These are phyloP conservation scores for Talaromyces sp. DNA, from an alignment of 2,329 filamentous ascomycete species.

Conservation along the genomic window DNA sequence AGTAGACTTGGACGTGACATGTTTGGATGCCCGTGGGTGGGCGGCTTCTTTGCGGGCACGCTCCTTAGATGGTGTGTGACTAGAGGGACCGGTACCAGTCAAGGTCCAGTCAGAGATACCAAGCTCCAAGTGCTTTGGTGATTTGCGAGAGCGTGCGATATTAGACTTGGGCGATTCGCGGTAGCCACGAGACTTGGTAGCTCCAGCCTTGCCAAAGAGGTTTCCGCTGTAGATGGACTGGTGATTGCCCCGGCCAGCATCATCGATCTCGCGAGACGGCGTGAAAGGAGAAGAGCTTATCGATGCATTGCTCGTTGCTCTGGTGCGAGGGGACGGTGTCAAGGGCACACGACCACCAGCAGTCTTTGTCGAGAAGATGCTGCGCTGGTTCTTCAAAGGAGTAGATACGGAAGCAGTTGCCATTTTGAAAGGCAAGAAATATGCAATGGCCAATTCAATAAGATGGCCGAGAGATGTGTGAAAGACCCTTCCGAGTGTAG, in stretches of 20 bases:
- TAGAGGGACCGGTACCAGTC: conserved; percentile 66
- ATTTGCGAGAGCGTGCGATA: conserved; percentile 63
- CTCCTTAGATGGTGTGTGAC: conserved; percentile 58
- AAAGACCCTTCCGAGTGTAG: background rate
- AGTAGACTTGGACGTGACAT: background rate
- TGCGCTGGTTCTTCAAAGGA: conserved; percentile 89
- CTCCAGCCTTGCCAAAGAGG: conserved; percentile 65
- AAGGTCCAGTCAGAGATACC: conserved; percentile 90
- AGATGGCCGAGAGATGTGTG: background rate
- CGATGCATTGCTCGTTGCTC: conserved; percentile 45
- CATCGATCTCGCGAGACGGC: conserved; percentile 57
- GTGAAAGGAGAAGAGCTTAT: conserved; percentile 70
- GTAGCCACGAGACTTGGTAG: conserved; percentile 46
- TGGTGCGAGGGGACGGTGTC: conserved; percentile 77
- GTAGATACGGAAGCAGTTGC: conserved; percentile 69
- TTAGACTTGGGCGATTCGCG: conserved; percentile 95
- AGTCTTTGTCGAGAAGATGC: conserved; percentile 85
- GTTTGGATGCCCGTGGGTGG: conserved; percentile 53
- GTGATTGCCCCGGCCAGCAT: conserved; percentile 49
- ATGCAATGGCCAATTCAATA: background rate
- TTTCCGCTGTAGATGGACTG: conserved; percentile 76
- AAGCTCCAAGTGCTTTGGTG: conserved; percentile 81
- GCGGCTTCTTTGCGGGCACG: conserved; percentile 48
- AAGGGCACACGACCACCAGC: conserved; percentile 92
- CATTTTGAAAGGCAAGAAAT: conserved; percentile 53